phyloP scores from a whole-genome alignment of 257 asterid species.

The Coffea canephora region DNA sequence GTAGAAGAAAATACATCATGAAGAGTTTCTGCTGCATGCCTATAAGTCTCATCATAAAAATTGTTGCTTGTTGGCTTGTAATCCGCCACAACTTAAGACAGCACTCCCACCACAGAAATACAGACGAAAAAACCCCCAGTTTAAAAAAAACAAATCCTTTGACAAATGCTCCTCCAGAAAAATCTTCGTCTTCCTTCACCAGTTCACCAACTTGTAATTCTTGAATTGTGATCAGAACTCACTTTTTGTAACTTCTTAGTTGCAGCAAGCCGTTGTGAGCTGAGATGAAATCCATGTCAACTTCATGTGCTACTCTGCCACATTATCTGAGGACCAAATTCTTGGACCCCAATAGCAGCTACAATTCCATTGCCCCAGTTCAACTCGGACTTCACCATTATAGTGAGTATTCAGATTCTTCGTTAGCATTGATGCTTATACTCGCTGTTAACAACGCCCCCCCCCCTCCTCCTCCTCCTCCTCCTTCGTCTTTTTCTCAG shows the following conservation, averaged over 20 bases:
- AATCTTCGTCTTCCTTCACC: not conserved
- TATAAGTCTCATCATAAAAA: too few species aligned
- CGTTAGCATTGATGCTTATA: too few species aligned
- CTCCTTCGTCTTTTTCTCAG: slow-evolving; percentile 27
- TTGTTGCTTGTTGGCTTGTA: slow-evolving; percentile 19
- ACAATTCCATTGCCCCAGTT: slow-evolving; percentile 27
- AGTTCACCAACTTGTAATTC: slow-evolving; percentile 2
- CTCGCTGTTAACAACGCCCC: not conserved
- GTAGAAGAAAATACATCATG: too few species aligned
- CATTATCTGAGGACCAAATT: slow-evolving; percentile 35
- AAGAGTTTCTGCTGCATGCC: too few species aligned
- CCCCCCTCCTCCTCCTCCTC: not conserved
- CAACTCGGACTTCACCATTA: slow-evolving; percentile 26
- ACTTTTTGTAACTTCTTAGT: not conserved
- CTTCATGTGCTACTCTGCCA: slow-evolving; percentile 48
- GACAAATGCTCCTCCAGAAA: not conserved
- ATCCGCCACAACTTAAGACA: slow-evolving; percentile 38
- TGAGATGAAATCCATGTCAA: slow-evolving; percentile 41
- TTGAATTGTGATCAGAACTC: not conserved
- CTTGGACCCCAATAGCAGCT: slow-evolving; percentile 29
- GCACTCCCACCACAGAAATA: slow-evolving; percentile 37
- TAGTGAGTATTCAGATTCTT: slow-evolving; percentile 41
- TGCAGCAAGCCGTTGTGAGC: slow-evolving; percentile 2
- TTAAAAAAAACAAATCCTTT: not conserved
- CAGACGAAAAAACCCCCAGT: not conserved